Evolutionary conservation across 2,329 filamentous ascomycete species (phyloP).

Genomic region (Cytospora piceae): DNA sequence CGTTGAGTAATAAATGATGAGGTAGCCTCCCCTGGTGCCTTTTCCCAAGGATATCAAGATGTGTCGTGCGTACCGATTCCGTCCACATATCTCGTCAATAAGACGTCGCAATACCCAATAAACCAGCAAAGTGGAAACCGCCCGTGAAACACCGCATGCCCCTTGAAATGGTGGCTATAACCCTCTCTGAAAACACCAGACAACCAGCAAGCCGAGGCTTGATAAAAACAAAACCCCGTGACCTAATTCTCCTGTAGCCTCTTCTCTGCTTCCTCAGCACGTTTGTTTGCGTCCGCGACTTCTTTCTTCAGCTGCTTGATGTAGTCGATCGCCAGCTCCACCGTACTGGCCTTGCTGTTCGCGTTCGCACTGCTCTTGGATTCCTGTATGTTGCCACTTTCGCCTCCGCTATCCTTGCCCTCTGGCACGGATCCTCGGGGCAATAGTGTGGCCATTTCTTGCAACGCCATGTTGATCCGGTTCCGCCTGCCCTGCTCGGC

Average conservation of each 20-base stretch:
- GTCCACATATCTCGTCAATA: not conserved
- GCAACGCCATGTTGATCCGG: constrained; percentile 89
- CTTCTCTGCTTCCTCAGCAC: constrained; percentile 68
- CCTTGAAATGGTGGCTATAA: not conserved
- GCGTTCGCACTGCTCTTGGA: constrained; percentile 52
- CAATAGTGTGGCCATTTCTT: constrained; percentile 87
- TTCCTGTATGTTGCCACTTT: constrained; percentile 51
- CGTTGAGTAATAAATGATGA: constrained; percentile 3
- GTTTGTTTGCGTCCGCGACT: constrained; percentile 64
- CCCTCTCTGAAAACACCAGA: constrained; percentile 4
- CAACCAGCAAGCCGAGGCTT: not conserved
- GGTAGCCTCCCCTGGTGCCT: constrained; percentile 1
- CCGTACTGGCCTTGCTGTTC: constrained; percentile 93
- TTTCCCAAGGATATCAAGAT: not conserved
- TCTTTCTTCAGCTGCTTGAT: constrained; percentile 84
- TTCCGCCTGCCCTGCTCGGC: constrained; percentile 95
- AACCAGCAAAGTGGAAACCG: no score
- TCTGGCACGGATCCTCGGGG: constrained; percentile 47
- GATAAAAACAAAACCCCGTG: not conserved
- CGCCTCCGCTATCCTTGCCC: constrained; percentile 48
- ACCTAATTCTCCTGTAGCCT: constrained; percentile 47
- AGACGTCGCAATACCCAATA: not conserved
- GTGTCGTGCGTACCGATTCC: not conserved
- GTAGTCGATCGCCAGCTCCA: constrained; percentile 96
- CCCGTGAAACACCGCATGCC: not conserved